Evolutionary conservation across 2,329 filamentous ascomycete species (phyloP), one percentile per base, ranked within the genome.

Genomic region (Phialophora macrospora): DNA sequence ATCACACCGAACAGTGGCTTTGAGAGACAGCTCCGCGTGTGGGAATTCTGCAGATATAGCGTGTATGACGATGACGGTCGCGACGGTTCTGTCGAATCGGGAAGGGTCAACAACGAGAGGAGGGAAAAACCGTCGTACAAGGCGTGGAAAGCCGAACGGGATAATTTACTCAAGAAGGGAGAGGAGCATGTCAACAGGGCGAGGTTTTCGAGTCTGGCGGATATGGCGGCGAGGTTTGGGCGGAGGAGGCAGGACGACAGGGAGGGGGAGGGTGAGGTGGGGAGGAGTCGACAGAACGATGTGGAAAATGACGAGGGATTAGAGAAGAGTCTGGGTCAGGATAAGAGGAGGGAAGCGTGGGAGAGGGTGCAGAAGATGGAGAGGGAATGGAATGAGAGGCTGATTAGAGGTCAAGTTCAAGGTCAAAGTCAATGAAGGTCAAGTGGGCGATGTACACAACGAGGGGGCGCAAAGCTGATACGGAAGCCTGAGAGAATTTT

Each of bases 1-100:
- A 68, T 71, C 30, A 57, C 62, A 9, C 71, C 70, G 22, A 73
- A 73, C 56, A 44, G 49, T 11, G 69, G 71, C 0, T 73, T 73
- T 26, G 64, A 69, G 49, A 58, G 59, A 14, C 70, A 72, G 54
- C 71, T 72, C 54, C 61, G 60, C 30, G 38, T 67, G 6, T 72
- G 71, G 70, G 60, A 65, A 24, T 60, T 65, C 20, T 62, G 60
- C 20, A 20, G 30, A 14, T 62, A 62, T 34, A 48, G 14, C 24
- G 38, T 48, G 3, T 55, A 55, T 17, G 48, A 24, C 26, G 14
- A 5, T 1, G 59, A n/a, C 7, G 58, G 22, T 22, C 20, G 38
- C 12, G 24, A 26, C 5, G 11, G 17, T 9, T n/a, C 22, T 12
- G 26, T 1, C 24, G 17, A 55, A 9, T 24, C 11, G 2, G 49